Percentiles rank a stretch among this genome's conserved stretches.
Conservation (phyloP, 2,329 filamentous ascomycete species). For the Fusarium sp. region DNA sequence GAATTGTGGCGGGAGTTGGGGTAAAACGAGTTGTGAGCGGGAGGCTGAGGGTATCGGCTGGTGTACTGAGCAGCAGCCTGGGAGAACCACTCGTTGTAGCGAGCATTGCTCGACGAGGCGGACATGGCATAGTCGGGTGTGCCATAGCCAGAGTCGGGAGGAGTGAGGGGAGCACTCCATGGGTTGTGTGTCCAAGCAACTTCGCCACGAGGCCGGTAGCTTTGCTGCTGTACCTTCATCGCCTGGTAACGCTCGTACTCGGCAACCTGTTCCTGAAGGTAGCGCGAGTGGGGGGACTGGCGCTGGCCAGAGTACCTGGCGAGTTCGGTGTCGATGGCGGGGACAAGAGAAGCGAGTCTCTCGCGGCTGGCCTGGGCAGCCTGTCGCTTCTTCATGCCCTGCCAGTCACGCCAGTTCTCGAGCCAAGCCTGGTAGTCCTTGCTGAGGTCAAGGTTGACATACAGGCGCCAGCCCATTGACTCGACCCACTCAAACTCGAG, state of each 20-base stretch:
- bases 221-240: conserved; percentile 55
- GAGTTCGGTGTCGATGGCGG: conserved; percentile 59
- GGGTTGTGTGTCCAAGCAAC: conserved; percentile 59
- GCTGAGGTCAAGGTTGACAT: conserved; percentile 83
- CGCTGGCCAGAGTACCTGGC: conserved; percentile 52
- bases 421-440: conserved; percentile 76
- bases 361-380: conserved; percentile 62
- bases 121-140: conserved; percentile 70
- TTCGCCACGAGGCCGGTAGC: conserved; percentile 58
- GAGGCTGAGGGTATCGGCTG: conserved; percentile 58
- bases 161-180: conserved; percentile 64
- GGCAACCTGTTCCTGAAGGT: conserved; percentile 66
- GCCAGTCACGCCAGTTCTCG: conserved; percentile 70
- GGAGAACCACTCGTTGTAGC: conserved; percentile 69
- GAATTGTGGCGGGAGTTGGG: conserved; percentile 53
- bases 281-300: conserved; percentile 56
- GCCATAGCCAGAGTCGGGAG: conserved; percentile 71
- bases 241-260: conserved; percentile 64
- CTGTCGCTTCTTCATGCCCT: conserved; percentile 65
- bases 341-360: conserved; percentile 60
- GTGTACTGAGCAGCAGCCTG: conserved; percentile 58
- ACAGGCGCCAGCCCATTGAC: conserved; percentile 85
- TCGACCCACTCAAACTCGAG: conserved; percentile 90
- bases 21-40: conserved; percentile 55
- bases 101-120: conserved; percentile 64